Evolutionary conservation across 805 yeast genomes (phyloP).

Genomic region (Helenozyma baotianmanensis): DNA sequence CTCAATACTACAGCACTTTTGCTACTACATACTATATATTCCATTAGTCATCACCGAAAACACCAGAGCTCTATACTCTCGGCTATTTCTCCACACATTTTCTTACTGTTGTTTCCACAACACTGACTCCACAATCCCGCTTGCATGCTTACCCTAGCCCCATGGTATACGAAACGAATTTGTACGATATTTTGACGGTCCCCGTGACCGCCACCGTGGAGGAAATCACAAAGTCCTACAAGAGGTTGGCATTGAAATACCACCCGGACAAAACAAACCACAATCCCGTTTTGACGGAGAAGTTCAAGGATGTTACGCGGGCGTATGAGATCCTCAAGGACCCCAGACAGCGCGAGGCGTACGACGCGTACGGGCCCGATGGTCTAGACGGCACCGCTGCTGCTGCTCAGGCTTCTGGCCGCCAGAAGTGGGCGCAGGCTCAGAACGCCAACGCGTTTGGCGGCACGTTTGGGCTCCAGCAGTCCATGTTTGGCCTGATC

Average conservation of each 20-base stretch:
- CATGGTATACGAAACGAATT: slow-evolving; percentile 21
- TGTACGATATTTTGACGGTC: slow-evolving; percentile 35
- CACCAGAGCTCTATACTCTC: too few relatives aligned
- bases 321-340: slow-evolving; percentile 65
- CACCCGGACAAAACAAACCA: slow-evolving; percentile 66
- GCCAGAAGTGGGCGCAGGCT: slow-evolving; percentile 1
- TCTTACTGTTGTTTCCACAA: too few relatives aligned
- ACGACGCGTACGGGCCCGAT: slow-evolving; percentile 50
- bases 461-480: slow-evolving; percentile 10
- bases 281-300: slow-evolving; percentile 45
- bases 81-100: too few relatives aligned
- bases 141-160: not conserved
- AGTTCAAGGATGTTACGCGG: slow-evolving; percentile 56
- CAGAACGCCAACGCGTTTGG: slow-evolving; percentile 3
- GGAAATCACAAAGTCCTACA: slow-evolving; percentile 39
- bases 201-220: slow-evolving; percentile 29
- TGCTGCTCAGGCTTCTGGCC: slow-evolving; percentile 1
- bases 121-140: too few relatives aligned
- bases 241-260: slow-evolving; percentile 41
- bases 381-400: slow-evolving; percentile 32
- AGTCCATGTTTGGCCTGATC: slow-evolving; percentile 30
- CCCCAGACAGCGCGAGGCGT: slow-evolving; percentile 38
- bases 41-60: too few relatives aligned
- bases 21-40: too few relatives aligned
- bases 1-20: too few relatives aligned